Base-by-base conservation (phyloP, 2,329 filamentous ascomycete species). In the Aspergillus sp. region DNA sequence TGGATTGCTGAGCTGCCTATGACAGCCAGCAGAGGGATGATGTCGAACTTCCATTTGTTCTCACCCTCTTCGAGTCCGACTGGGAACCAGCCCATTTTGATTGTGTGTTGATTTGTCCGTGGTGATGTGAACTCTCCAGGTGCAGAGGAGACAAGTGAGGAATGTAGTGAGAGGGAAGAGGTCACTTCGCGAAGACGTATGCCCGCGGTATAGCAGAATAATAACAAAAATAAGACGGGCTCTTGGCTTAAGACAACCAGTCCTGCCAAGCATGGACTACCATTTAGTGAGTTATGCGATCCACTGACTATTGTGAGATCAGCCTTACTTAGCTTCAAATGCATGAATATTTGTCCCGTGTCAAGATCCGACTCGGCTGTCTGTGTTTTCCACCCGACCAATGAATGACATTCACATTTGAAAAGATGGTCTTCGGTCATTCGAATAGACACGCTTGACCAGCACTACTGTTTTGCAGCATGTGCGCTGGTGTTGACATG, bases 1-100 rank as follows among this genome's bases (percentile, higher is more conserved):
- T 81, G 78, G 62, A 87, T 85, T 13, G 83, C 81, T 3, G 81
- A 82, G 73, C 87, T 85, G 69, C 85, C 85, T 59, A 87, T 84
- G 67, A 88, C 83, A 59, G 85, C 85, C 55, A 88, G 81, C 23
- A 88, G 81, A 38, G 84, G 86, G 58, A 88, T 84, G 42, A 87
- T 84, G 67, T 87, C 85, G 53, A 87, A 80, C 36, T 80, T 79
- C 84, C 84, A 87, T 25, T 23, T 44, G 25, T 25, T 39, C 11
- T 32, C 21, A 2, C 55, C 42, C 30, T 8, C 21, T 5, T 41
- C 50, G 3, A 59, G 50, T 3, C 21, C 42, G 13, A 27, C 19
- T 2, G 57, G 57, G 27, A 59, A 59, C 57, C 57, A 59, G 51
- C 57, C 51, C 57, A 59, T 59, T 27, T 49, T 59, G 39, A 5